Conservation (phyloP, 441 rosid genomes). For the Isatis lusitanica region DNA sequence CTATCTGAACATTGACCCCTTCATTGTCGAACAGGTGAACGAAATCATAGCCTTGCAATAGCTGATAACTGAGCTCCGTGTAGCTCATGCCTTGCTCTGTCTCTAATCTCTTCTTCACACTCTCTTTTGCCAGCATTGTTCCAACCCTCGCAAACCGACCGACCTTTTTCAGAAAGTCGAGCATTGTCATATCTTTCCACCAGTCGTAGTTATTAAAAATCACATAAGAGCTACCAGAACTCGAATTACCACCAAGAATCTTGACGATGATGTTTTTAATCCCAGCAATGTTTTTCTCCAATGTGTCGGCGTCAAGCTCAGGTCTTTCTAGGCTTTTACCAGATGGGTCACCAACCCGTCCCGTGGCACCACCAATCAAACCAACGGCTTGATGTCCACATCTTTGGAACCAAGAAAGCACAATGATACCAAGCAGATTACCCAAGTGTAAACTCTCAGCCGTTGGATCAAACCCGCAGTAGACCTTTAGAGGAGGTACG, state of each 20-base stretch:
- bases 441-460: slow-evolving; percentile 93
- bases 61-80: slow-evolving; percentile 88
- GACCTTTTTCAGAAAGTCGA: slow-evolving; percentile 77
- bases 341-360: slow-evolving; percentile 88
- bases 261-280: slow-evolving; percentile 49
- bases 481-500: slow-evolving; percentile 52
- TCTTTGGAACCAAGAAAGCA: slow-evolving; percentile 90
- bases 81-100: slow-evolving; percentile 95
- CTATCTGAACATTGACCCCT: slow-evolving; percentile 88
- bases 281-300: slow-evolving; percentile 62
- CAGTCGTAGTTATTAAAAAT: slow-evolving; percentile 89
- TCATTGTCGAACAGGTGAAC: slow-evolving; percentile 61
- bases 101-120: slow-evolving; percentile 88
- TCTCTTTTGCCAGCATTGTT: slow-evolving; percentile 82
- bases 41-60: slow-evolving; percentile 88
- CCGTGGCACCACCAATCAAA: slow-evolving; percentile 94
- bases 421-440: slow-evolving; percentile 85
- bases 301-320: slow-evolving; percentile 56
- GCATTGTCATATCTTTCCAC: slow-evolving; percentile 82
- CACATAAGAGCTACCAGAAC: slow-evolving; percentile 30
- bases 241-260: slow-evolving; percentile 43
- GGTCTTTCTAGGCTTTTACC: slow-evolving; percentile 94
- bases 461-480: slow-evolving; percentile 96
- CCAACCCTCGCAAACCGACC: slow-evolving; percentile 89
- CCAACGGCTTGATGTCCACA: slow-evolving; percentile 85